These are phyloP conservation scores for Aspergillus sp. DNA, from an alignment of 2,329 filamentous ascomycete species.

Conservation along the genomic window DNA sequence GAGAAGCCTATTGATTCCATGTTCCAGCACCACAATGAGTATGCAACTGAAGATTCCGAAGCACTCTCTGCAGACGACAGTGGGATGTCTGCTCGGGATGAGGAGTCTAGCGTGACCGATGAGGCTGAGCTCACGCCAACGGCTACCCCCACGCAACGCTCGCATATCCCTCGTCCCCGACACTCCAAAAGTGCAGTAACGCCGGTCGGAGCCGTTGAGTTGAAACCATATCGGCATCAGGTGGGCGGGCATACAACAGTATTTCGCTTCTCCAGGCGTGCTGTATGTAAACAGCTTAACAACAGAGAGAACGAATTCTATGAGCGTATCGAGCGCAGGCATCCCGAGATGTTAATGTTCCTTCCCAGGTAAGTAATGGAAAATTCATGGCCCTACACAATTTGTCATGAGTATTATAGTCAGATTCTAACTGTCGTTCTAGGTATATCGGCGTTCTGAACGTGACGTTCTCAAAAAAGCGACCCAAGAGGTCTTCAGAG, in stretches of 20 bases:
- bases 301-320: constrained; percentile 99
- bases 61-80: constrained; percentile 44
- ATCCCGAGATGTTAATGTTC: constrained; percentile 86
- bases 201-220: constrained; percentile 85
- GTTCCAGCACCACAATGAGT: constrained; percentile 37
- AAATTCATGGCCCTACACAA: background rate
- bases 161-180: constrained; percentile 26
- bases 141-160: constrained; percentile 41
- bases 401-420: background rate
- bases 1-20: constrained; percentile 37
- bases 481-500: constrained; percentile 46
- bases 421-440: constrained; percentile 18
- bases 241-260: constrained; percentile 95
- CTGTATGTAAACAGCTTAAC: constrained; percentile 97
- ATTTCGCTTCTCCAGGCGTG: constrained; percentile 91
- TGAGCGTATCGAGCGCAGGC: constrained; percentile 87
- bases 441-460: constrained; percentile 97
- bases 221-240: constrained; percentile 96
- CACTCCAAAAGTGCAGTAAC: constrained; percentile 30
- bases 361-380: constrained; percentile 69
- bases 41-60: constrained; percentile 46
- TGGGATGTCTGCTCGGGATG: constrained; percentile 43
- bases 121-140: constrained; percentile 53
- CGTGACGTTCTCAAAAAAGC: constrained; percentile 89
- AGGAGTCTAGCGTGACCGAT: constrained; percentile 56